phyloP scores from a whole-genome alignment of 176 grass and related monocot genomes.

The Miscanthus lutarioriparius region DNA sequence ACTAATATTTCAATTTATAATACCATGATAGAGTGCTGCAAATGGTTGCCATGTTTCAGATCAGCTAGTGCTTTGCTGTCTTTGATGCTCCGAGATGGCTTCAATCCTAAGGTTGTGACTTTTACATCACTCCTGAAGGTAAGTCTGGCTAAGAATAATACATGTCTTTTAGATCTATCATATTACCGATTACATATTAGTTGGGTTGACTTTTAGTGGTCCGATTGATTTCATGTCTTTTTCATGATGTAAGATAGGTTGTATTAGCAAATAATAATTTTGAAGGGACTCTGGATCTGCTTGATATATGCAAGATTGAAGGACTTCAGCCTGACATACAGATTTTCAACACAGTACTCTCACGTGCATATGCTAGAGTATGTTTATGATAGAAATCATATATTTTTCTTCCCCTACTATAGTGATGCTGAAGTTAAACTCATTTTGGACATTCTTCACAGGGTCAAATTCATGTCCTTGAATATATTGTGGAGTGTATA shows the following conservation, averaged over 20 bases:
- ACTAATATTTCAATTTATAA: slow-evolving; percentile 61
- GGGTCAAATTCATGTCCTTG: slow-evolving; percentile 74
- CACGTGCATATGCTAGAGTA: slow-evolving; percentile 61
- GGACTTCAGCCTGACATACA: slow-evolving; percentile 55
- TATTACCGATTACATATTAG: slow-evolving; percentile 18
- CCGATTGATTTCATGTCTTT: slow-evolving; percentile 22
- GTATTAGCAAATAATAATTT: slow-evolving; percentile 67
- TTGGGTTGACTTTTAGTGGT: slow-evolving; percentile 11
- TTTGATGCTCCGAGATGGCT: slow-evolving; percentile 83
- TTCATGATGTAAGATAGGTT: slow-evolving; percentile 57
- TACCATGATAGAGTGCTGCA: slow-evolving; percentile 83
- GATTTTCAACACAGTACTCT: slow-evolving; percentile 75
- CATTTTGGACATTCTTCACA: slow-evolving; percentile 42
- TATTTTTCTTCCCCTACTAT: slow-evolving; percentile 1
- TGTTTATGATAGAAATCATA: not conserved
- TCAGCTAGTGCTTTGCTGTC: slow-evolving; percentile 68
- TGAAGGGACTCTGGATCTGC: slow-evolving; percentile 57
- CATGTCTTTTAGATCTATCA: slow-evolving; percentile 7
- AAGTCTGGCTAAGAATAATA: slow-evolving; percentile 2
- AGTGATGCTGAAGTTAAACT: slow-evolving; percentile 23
- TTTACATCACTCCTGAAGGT: slow-evolving; percentile 64
- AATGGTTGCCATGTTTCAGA: slow-evolving; percentile 52
- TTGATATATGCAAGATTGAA: slow-evolving; percentile 49
- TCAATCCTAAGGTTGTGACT: slow-evolving; percentile 45
- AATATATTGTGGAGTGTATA: slow-evolving; percentile 62